Conservation (phyloP, 169 alveolate genomes). For the Babesia sp. region DNA sequence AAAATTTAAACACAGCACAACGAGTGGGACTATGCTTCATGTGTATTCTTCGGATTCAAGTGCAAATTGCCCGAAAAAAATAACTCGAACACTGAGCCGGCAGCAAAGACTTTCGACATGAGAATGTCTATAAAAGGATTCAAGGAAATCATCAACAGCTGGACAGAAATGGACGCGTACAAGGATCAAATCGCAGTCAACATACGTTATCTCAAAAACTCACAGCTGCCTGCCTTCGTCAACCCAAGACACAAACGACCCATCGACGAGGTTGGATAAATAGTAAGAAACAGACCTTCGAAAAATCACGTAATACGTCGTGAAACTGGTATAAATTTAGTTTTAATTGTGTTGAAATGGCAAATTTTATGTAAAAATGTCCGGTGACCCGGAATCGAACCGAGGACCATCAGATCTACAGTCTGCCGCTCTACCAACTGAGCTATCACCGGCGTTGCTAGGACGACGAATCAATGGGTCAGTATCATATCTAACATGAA, state of each 20-base stretch:
- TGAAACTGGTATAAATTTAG: not conserved
- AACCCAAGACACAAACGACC: constrained; percentile 43
- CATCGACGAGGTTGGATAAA: constrained; percentile 22
- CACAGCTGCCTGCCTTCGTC: constrained; percentile 61
- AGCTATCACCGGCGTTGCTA: constrained; percentile 89
- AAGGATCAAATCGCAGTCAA: constrained; percentile 59
- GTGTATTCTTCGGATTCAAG: constrained; percentile 67
- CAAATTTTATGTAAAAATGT: constrained; percentile 43
- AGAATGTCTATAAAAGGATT: constrained; percentile 59
- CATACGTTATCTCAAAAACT: constrained; percentile 49
- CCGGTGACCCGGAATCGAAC: constrained; percentile 96
- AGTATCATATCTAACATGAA: too few species aligned
- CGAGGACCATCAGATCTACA: constrained; percentile 96
- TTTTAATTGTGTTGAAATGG: not conserved
- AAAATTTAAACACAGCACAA: constrained; percentile 10
- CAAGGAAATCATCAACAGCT: constrained; percentile 60
- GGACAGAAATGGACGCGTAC: constrained; percentile 64
- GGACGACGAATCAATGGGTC: not conserved
- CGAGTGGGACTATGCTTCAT: constrained; percentile 67
- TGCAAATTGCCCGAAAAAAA: constrained; percentile 5
- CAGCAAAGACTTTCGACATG: constrained; percentile 56
- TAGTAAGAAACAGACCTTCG: not conserved
- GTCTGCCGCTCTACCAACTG: constrained; percentile 97
- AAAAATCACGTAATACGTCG: not conserved
- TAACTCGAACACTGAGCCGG: not conserved